phyloP scores from a whole-genome alignment of 2,329 filamentous ascomycete species.

The Aspergillus sp. region DNA sequence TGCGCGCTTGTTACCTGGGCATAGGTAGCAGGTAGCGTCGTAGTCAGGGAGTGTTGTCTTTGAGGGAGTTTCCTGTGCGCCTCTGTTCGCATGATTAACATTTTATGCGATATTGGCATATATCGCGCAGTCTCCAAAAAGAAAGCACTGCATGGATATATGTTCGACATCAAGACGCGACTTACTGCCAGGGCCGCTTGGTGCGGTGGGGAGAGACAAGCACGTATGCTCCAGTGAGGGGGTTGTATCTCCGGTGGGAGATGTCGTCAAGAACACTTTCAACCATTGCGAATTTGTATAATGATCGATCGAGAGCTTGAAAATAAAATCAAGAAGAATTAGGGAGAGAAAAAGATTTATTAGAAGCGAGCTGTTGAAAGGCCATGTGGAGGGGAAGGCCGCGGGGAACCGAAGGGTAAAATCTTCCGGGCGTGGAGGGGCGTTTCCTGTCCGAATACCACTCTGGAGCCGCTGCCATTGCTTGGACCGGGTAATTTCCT shows the following conservation, averaged over 20 bases:
- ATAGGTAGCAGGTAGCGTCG: slow-evolving; percentile 91
- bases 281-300: slow-evolving; percentile 54
- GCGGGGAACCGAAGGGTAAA: slow-evolving; percentile 11
- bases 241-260: slow-evolving; percentile 92
- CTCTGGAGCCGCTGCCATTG: background rate
- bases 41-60: slow-evolving; percentile 72
- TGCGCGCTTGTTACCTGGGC: slow-evolving; percentile 85
- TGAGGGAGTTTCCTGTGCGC: slow-evolving; percentile 72
- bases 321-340: background rate
- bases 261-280: slow-evolving; percentile 88
- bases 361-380: background rate
- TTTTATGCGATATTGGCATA: background rate
- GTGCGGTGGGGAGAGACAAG: slow-evolving; percentile 94
- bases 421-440: slow-evolving; percentile 10
- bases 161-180: slow-evolving; percentile 16
- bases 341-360: background rate
- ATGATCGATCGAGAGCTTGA: background rate
- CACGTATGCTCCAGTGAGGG: slow-evolving; percentile 84
- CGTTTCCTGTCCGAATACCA: slow-evolving; percentile 1
- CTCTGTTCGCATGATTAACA: slow-evolving; percentile 50
- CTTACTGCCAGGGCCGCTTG: slow-evolving; percentile 97
- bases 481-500: slow-evolving; percentile 9
- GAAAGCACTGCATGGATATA: background rate
- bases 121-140: background rate
- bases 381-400: slow-evolving; percentile 2